phyloP scores from a whole-genome alignment of 225 moss, liverwort and hornwort genomes.

The Antitrichia curtipendula region DNA sequence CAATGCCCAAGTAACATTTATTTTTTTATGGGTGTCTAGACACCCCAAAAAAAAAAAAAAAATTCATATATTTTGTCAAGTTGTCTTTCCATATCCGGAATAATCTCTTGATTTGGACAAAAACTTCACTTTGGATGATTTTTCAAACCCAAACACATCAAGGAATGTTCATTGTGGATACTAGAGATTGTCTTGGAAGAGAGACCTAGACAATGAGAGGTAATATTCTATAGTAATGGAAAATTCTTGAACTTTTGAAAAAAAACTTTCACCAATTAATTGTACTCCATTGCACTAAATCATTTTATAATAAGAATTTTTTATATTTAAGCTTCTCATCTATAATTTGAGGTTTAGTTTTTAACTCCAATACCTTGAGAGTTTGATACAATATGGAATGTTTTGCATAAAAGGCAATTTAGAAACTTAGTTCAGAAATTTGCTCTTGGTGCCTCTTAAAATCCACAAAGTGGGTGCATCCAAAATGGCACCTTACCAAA shows the following conservation, averaged over 20 bases:
- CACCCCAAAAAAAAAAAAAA: fast-evolving
- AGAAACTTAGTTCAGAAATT: not conserved
- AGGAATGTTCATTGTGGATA: not conserved
- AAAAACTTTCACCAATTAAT: not conserved
- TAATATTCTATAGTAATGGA: not conserved
- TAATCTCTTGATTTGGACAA: not conserved
- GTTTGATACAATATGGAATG: not conserved
- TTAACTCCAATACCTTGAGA: not conserved
- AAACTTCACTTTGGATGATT: not conserved
- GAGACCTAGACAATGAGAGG: not conserved
- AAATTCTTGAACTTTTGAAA: not conserved
- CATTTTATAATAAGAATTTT: fast-evolving
- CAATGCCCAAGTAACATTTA: fast-evolving
- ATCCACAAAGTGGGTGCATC: not conserved
- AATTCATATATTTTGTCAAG: not conserved
- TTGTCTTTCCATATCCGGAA: not conserved
- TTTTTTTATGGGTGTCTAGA: fast-evolving
- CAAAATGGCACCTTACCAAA: not conserved
- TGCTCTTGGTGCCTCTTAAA: not conserved
- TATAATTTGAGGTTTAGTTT: not conserved
- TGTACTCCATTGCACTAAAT: no score
- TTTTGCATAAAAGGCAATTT: no score
- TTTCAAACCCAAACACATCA: not conserved
- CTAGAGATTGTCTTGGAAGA: fast-evolving
- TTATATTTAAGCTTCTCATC: not conserved